phyloP scores from a whole-genome alignment of 257 asterid genomes.

The Primulina tabacum region DNA sequence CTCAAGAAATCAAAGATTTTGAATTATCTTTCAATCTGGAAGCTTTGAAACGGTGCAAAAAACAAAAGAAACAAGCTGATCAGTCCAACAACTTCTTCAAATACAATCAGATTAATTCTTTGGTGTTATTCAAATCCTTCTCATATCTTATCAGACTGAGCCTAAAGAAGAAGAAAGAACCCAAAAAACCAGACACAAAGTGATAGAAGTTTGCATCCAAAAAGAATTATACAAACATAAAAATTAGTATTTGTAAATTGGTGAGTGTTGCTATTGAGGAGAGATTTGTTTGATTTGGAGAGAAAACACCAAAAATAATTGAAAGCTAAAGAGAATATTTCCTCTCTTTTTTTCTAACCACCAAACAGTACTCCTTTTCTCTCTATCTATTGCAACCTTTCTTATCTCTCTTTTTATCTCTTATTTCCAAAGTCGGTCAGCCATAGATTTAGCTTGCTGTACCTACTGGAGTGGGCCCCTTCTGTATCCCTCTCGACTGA shows the following conservation, averaged over 20 bases:
- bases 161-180: background rate
- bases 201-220: background rate
- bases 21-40: conserved; percentile 25
- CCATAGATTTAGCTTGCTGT: background rate
- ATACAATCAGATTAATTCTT: conserved; percentile 45
- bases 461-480: background rate
- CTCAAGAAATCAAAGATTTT: background rate
- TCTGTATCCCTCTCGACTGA: no score
- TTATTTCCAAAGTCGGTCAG: background rate
- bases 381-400: background rate
- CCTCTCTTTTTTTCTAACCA: background rate
- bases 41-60: conserved; percentile 28
- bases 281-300: background rate
- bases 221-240: background rate
- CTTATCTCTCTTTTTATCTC: background rate
- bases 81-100: conserved; percentile 23
- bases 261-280: no score
- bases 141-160: background rate
- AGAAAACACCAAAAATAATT: background rate
- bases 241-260: no score
- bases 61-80: conserved; percentile 32
- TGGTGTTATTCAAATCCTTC: background rate
- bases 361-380: background rate
- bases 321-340: background rate
- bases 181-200: background rate